phyloP scores from a whole-genome alignment of 208 protist genomes.

The Entamoeba invadens region DNA sequence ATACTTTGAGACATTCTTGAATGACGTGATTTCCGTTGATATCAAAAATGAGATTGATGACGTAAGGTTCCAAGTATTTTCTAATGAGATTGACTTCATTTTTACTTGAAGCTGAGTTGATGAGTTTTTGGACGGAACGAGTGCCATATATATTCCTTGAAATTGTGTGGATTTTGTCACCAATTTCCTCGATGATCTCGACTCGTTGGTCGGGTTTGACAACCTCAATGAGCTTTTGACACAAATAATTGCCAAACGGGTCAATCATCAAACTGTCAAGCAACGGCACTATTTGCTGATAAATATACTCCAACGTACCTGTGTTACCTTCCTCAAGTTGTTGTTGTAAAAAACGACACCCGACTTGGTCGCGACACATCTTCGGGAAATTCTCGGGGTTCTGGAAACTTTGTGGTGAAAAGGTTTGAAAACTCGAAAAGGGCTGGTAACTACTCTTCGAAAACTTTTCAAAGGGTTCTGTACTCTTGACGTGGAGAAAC shows the following conservation, averaged over 20 bases:
- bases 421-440: too few relatives aligned
- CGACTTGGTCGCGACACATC: background rate
- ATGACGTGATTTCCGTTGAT: slow-evolving; percentile 20
- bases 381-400: background rate
- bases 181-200: background rate
- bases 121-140: background rate
- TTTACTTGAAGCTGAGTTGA: background rate
- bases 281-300: background rate
- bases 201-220: background rate
- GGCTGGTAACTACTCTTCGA: too few relatives aligned
- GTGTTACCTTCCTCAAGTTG: background rate
- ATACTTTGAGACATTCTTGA: slow-evolving; percentile 10
- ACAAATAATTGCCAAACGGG: slow-evolving; percentile 15
- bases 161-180: background rate
- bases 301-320: background rate
- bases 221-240: slow-evolving; percentile 10
- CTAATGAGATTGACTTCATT: background rate
- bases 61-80: background rate
- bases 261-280: background rate
- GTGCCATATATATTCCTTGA: slow-evolving; percentile 1
- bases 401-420: background rate
- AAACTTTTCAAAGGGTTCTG: background rate
- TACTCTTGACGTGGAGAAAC: background rate
- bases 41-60: slow-evolving; percentile 12
- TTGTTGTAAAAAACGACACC: background rate